Conservation (phyloP, 2,329 filamentous ascomycete species). For the Colletotrichum tropicicola region DNA sequence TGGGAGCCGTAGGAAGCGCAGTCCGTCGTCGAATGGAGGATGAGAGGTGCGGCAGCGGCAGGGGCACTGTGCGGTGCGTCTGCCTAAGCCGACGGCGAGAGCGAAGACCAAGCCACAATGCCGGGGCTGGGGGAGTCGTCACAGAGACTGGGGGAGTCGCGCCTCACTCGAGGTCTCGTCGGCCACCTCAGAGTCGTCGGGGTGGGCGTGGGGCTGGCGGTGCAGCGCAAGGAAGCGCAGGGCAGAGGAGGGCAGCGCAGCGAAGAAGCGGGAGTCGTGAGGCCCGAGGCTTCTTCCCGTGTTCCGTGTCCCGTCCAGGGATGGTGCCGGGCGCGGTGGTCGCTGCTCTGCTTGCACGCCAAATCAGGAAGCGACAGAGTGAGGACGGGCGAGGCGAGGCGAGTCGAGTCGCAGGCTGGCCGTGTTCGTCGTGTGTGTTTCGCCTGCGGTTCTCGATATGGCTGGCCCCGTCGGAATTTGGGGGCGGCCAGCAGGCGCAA, state of each 20-base stretch:
- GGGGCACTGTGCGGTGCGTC: slow-evolving; percentile 3
- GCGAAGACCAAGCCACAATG: slow-evolving; percentile 30
- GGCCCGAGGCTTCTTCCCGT: too few species aligned
- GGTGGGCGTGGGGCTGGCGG: slow-evolving; percentile 15
- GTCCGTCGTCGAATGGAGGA: background rate
- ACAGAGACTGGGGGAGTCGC: slow-evolving; percentile 7
- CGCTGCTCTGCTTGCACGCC: too few species aligned
- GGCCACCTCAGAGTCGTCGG: slow-evolving; percentile 11
- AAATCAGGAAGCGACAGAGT: background rate
- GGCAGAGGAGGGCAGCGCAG: background rate
- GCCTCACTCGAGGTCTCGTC: too few species aligned
- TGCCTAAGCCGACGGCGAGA: slow-evolving; percentile 19
- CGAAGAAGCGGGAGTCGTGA: too few species aligned
- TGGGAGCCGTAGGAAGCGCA: background rate
- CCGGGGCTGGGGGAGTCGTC: slow-evolving; percentile 25
- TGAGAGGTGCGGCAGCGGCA: background rate
- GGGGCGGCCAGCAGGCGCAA: background rate
- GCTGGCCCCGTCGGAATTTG: background rate
- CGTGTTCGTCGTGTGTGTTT: slow-evolving; percentile 21
- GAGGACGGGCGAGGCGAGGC: background rate
- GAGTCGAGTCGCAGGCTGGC: slow-evolving; percentile 16
- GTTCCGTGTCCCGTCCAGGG: too few species aligned
- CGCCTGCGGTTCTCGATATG: background rate
- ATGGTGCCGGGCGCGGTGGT: too few species aligned
- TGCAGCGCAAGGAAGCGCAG: slow-evolving; percentile 1